These are phyloP conservation scores for Dalbergia cultrata DNA, from an alignment of 306 rosid genomes.

Conservation along the genomic window DNA sequence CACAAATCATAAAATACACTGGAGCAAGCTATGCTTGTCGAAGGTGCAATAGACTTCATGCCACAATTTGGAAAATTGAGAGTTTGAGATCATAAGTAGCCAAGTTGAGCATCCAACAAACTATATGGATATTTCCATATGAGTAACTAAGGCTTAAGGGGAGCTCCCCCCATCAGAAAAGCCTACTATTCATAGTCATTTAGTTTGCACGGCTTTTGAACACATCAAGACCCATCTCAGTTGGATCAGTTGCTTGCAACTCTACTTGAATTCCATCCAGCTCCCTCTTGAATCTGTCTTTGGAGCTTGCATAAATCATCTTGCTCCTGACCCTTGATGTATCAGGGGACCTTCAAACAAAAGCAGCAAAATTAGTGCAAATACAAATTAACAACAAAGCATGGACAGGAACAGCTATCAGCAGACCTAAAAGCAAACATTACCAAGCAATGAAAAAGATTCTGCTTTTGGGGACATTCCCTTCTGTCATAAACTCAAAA, in stretches of 20 bases:
- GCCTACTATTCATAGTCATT: constrained; percentile 45
- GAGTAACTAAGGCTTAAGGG: constrained; percentile 51
- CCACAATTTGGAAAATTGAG: constrained; percentile 54
- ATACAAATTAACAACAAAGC: neutral
- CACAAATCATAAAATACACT: constrained; percentile 52
- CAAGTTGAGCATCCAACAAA: constrained; percentile 50
- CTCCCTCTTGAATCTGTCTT: no score
- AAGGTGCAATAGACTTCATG: constrained; percentile 53
- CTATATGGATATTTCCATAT: constrained; percentile 51
- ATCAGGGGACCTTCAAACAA: constrained; percentile 67
- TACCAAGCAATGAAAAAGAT: constrained; percentile 86
- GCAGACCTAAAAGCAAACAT: constrained; percentile 14
- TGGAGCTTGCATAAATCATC: constrained; percentile 70
- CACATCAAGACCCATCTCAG: constrained; percentile 30
- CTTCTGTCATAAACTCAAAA: constrained; percentile 72
- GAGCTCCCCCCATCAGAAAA: constrained; percentile 42
- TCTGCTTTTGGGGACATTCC: constrained; percentile 81
- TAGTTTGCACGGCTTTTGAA: constrained; percentile 70
- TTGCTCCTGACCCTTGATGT: constrained; percentile 66
- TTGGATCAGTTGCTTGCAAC: no score
- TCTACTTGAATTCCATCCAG: no score
- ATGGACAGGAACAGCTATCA: neutral
- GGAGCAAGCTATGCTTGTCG: constrained; percentile 45
- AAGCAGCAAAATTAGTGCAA: constrained; percentile 1
- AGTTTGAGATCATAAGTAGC: constrained; percentile 51